Evolutionary conservation across 495 filamentous ascomycete species (phyloP).

Genomic region (Penicillium egyptiacum): DNA sequence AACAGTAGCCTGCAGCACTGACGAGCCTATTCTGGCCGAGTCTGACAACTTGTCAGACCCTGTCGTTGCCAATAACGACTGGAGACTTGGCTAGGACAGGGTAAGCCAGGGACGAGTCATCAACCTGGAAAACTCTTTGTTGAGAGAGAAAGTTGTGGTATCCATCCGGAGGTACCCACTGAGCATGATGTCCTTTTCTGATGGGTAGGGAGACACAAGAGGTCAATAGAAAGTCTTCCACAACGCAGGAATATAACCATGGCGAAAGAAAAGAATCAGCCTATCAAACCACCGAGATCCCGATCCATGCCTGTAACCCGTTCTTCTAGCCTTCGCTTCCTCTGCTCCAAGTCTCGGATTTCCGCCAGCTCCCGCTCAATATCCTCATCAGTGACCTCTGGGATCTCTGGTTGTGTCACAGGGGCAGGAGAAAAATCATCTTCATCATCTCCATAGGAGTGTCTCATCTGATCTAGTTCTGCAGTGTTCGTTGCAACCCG

Average conservation of each 20-base stretch:
- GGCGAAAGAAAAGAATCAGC: conserved; percentile 34
- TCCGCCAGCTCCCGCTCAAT: conserved; percentile 74
- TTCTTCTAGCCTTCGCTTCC: conserved; percentile 71
- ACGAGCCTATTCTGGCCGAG: background rate
- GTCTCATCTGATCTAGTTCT: conserved; percentile 73
- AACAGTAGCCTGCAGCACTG: background rate
- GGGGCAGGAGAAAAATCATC: conserved; percentile 35
- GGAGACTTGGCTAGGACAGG: background rate
- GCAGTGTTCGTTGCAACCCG: conserved; percentile 75
- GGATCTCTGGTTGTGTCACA: conserved; percentile 46
- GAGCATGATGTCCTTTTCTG: background rate
- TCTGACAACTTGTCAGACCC: background rate
- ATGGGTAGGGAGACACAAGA: background rate
- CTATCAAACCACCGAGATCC: conserved; percentile 65
- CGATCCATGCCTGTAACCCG: conserved; percentile 74
- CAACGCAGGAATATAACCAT: too few relatives aligned
- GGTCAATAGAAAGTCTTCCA: background rate
- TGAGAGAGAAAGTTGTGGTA: background rate
- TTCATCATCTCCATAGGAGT: conserved; percentile 42
- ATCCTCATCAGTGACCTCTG: conserved; percentile 70
- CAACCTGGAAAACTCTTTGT: background rate
- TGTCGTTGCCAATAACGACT: background rate
- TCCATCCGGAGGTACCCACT: background rate
- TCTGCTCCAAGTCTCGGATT: conserved; percentile 72
- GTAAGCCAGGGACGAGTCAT: background rate